Conservation (phyloP, 345 rosid genomes). For the Garcia nutans region DNA sequence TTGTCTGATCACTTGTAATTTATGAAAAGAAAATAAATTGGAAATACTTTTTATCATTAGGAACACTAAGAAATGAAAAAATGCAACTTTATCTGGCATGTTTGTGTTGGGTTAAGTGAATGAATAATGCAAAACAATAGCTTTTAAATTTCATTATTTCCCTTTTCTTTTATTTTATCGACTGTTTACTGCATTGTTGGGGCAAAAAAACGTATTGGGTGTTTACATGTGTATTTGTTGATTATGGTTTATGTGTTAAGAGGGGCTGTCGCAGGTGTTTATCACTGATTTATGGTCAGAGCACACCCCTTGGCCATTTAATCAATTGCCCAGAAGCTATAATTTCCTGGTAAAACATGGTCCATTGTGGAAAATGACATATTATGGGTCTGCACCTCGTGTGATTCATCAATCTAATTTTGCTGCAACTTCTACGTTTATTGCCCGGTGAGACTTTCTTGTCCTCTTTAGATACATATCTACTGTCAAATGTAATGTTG, state of each 20-base stretch:
- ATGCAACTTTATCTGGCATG: neutral
- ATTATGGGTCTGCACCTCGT: conserved; percentile 88
- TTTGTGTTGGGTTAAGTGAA: neutral
- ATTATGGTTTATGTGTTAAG: conserved; percentile 28
- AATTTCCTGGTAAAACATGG: conserved; percentile 95
- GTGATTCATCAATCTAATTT: conserved; percentile 90
- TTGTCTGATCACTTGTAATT: conserved; percentile 15
- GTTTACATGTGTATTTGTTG: conserved; percentile 15
- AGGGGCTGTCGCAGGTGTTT: conserved; percentile 72
- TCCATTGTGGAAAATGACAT: conserved; percentile 84
- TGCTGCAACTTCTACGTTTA: conserved; percentile 92
- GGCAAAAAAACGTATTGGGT: conserved; percentile 3
- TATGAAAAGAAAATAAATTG: neutral
- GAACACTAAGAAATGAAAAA: neutral
- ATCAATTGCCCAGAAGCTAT: conserved; percentile 94
- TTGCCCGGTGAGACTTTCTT: conserved; percentile 73
- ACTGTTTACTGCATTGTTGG: conserved; percentile 1
- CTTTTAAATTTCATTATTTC: conserved; percentile 10
- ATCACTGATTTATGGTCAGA: conserved; percentile 97
- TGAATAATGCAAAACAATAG: neutral
- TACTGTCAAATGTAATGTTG: neutral
- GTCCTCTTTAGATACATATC: conserved; percentile 1
- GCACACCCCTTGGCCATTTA: conserved; percentile 99
- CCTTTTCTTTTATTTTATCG: neutral
- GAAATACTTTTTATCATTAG: neutral